Percentiles rank a stretch among this genome's conserved stretches.
Conservation (phyloP, 2,329 filamentous ascomycete species). For the Sarocladiaceae sp. region DNA sequence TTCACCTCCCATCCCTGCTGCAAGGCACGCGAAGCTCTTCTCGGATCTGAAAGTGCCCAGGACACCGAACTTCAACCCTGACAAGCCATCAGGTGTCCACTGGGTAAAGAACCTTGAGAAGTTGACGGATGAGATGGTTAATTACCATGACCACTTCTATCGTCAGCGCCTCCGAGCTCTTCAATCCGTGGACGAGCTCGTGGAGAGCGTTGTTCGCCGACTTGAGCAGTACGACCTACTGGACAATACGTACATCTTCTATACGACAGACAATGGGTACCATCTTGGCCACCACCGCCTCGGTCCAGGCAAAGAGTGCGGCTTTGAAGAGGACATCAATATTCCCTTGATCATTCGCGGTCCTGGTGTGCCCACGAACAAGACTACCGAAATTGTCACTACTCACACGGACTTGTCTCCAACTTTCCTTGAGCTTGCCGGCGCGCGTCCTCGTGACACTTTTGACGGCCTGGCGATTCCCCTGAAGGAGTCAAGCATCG, state of each 20-base stretch:
- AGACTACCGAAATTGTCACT: conserved; percentile 34
- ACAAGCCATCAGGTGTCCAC: conserved; percentile 31
- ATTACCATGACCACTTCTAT: conserved; percentile 33
- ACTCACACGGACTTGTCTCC: conserved; percentile 52
- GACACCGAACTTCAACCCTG: conserved; percentile 62
- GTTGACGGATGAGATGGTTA: conserved; percentile 24
- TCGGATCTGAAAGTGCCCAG: conserved; percentile 53
- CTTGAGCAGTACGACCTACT: conserved; percentile 26
- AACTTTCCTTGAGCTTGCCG: too few species aligned
- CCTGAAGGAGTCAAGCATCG: background rate
- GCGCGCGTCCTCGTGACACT: conserved; percentile 29
- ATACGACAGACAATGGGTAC: conserved; percentile 49
- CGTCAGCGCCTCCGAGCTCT: conserved; percentile 36
- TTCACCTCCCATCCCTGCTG: conserved; percentile 25
- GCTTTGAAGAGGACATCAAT: conserved; percentile 47
- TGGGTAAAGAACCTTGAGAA: conserved; percentile 37
- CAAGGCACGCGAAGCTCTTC: conserved; percentile 59
- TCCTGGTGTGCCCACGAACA: conserved; percentile 36
- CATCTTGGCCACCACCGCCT: conserved; percentile 50
- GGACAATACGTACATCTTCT: conserved; percentile 45
- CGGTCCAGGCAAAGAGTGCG: conserved; percentile 47
- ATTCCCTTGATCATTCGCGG: conserved; percentile 47
- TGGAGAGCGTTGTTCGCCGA: conserved; percentile 30
- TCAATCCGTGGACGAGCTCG: conserved; percentile 40
- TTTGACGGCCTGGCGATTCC: conserved; percentile 40